Base-by-base conservation (phyloP, 2,329 filamentous ascomycete genomes). In the Nannizziopsis barbatae region DNA sequence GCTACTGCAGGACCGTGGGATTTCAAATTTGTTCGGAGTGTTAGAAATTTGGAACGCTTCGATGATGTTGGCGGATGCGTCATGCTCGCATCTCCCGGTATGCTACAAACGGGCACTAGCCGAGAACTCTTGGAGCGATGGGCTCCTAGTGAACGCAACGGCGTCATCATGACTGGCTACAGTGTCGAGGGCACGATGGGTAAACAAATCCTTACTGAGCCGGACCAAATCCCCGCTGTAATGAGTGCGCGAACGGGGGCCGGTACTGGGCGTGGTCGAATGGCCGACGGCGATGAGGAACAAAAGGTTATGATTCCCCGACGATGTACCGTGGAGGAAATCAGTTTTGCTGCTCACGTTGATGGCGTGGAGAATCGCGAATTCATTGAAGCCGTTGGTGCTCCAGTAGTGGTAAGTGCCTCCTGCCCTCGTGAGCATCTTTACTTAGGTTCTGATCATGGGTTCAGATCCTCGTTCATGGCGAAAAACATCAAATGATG, bases 151-250 rank as follows among this genome's bases (percentile, higher is more conserved):
- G 84, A 92, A 54, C 89, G 92, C 65, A 98, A 98, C 61, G 92
- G 90, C n/a, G 87, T 98, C 38, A 85, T 98, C 58, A 95, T 98
- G 65, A 98, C 92, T 0, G 92, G 92, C 62, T 98, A 98, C 70
- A 95, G 88, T 52, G 90, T 98, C 6, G 92, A 98, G 67, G 92
- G 92, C 5, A 98, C 92, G 0, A 96, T 98, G 90, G 92, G 88
- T 2, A 90, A 95, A 66, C 81, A 92, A 58, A 86, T 98, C 53
- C 83, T 96, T 69, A 86, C 90, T 56, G 92, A 96, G 62, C 92
- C 92, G 0, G 89, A 95, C 52, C 83, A 88, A 59, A 96, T 98
- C 50, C 88, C 88, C 51, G 90, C 90, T 0, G 84, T 96, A 59
- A 96, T 95, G 82, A 87, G 82, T 37, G 75, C 84, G 49, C 80